Base-by-base conservation (phyloP, 345 rosid genomes). In the Tarenaya hassleriana region DNA sequence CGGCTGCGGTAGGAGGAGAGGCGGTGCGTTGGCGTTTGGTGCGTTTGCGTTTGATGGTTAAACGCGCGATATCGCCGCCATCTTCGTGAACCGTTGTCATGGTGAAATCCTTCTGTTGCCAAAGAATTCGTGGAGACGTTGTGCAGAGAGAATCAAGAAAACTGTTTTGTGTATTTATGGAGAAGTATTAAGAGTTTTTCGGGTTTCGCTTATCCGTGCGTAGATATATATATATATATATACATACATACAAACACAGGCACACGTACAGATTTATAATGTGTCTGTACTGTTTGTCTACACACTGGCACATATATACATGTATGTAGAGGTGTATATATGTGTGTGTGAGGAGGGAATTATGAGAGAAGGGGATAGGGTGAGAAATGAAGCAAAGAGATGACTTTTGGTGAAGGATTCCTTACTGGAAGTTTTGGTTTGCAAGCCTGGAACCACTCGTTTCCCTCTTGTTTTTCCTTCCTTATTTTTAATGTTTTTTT, bases 21-120 rank as follows among this genome's bases (percentile, higher is more conserved):
- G 49, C 39, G 3, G 79, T 71, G 17, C 86, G 61, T 20, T 64
- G 84, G 3, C 91, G 84, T 82, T 77, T 86, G 40, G 88, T 86
- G 21, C 94, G 79, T 71, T 80, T 81, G 7, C 94, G 82, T 55
- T 82, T 86, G 68, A 64, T 73, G 48, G 48, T 61, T 34, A 67
- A 40, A 60, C 71, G 61, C 15, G 57, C 40, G 40, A 7, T 9
- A 11, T 35, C 40, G 13, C 40, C 40, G 9, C 40, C 48, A 61
- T 62, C 67, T 21, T 66, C 76, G 10, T 60, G 63, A 67, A 42
- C 61, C 51, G 61, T 77, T 64, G 52, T 67, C 62, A 64, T 68
- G 60, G 34, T 68, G 49, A 17, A 14, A 14, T 37, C 50, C 44
- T 12, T 24, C 39, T 42, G 14, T 66, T 41, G 34, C 15, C n/a